These are phyloP conservation scores for Meripilus lineatus DNA, from an alignment of 1,284 basidiomycete species.

Conservation along the genomic window DNA sequence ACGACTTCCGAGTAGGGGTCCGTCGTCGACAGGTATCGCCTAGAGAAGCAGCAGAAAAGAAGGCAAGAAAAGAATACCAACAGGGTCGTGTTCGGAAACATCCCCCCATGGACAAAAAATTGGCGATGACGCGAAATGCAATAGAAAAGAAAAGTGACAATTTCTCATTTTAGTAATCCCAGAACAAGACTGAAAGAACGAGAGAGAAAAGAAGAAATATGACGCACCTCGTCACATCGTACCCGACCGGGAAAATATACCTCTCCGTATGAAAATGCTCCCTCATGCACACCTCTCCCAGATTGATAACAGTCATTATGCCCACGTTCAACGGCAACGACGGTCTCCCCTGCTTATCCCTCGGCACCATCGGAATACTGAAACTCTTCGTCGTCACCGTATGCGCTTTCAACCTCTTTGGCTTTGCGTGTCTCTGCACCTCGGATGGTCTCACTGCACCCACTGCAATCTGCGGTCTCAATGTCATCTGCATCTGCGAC, in stretches of 20 bases:
- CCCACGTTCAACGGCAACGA: conserved; percentile 72
- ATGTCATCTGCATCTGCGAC: conserved; percentile 25
- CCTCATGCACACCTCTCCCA: conserved; percentile 71
- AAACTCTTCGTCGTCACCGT: conserved; percentile 70
- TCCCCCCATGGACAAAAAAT: too few species aligned
- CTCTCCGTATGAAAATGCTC: conserved; percentile 81
- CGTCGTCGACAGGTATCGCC: conserved; percentile 71
- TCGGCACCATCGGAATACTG: conserved; percentile 69
- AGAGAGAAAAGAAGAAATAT: not conserved
- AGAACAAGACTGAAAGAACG: too few species aligned
- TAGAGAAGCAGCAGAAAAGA: conserved; percentile 23
- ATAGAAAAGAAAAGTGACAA: conserved; percentile 4
- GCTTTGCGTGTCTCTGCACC: conserved; percentile 47
- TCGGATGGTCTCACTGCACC: conserved; percentile 32
- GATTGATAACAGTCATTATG: conserved; percentile 71
- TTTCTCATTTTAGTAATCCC: too few species aligned
- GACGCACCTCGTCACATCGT: conserved; percentile 69
- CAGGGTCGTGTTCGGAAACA: too few species aligned
- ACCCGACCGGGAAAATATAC: conserved; percentile 82
- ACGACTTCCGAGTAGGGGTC: conserved; percentile 61
- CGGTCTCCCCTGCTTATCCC: conserved; percentile 62
- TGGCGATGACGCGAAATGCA: conserved; percentile 3
- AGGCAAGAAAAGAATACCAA: conserved; percentile 1
- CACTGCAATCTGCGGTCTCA: conserved; percentile 18
- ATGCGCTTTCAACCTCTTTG: conserved; percentile 73